Evolutionary conservation across 2,329 filamentous ascomycete species (phyloP), one percentile per base, ranked within the genome.

Genomic region (Pseudocercospora vitis): DNA sequence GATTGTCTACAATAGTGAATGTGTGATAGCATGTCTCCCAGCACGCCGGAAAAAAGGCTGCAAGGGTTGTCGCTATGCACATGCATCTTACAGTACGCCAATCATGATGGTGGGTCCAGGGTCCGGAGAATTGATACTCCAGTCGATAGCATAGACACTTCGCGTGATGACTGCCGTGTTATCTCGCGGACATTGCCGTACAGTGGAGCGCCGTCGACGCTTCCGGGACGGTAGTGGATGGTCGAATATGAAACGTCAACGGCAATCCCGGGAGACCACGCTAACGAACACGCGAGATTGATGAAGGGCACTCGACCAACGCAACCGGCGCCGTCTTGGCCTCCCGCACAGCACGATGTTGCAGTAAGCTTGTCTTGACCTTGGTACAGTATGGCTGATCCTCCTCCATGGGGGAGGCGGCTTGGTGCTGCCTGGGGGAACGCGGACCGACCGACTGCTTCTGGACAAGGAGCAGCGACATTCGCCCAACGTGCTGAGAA

Each of bases 201-300:
- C 37, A 19, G 19, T 16, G 37, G 16, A 11, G 5, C 7, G 37
- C 37, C 12, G 26, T 29, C 37, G 11, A 21, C 37, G 11, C 11
- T 19, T 21, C 37, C 21, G 19, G 37, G 8, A 16, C 16, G 37
- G 8, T 12, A 19, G 16, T 8, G 8, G 37, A 19, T 40, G 23
- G 16, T 23, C n/a, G n/a, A 40, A 23, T 19, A 40, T 40, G 37
- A 40, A 24, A 40, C 37, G 16, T 19, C 37, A 40, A 40, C 37
- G 37, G 21, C 37, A 40, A 40, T 40, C n/a, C n/a, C n/a, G n/a
- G n/a, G n/a, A n/a, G n/a, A n/a, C n/a, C 37, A 24, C 37, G 37
- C 37, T 40, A 40, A 40, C n/a, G 37, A n/a, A 21, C 37, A 40
- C 37, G 37, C 37, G 37, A 40, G 23, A 24, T 40, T 24, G 37